Evolutionary conservation across 257 asterid species (phyloP), one percentile per base, ranked within the genome.

Genomic region (Jacaranda copaia): DNA sequence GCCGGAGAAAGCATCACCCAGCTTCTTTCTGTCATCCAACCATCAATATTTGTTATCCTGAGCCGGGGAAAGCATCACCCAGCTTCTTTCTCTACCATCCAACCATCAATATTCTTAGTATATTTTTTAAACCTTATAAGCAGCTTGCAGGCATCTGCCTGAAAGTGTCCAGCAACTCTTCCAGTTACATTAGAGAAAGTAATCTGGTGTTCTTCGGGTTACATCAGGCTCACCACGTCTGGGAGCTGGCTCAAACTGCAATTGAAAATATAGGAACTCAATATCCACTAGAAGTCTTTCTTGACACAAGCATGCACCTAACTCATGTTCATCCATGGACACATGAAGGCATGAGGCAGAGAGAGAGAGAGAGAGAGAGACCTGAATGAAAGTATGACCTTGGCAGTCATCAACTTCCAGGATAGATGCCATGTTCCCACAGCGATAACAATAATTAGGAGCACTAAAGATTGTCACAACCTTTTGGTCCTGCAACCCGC

Each of bases 191-290:
- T 80, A 89, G 43, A 89, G 82, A 76, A 88, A 88, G 85, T 88
- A 88, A 80, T 88, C 93, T 11, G 93, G 93, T 69, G 89, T 87
- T 82, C 93, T 85, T 81, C 93, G 85, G 61, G 91, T 88, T 51
- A 88, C 93, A 81, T 86, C 91, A 56, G 91, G 93, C 61, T 87
- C 93, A 8, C 91, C 93, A 49, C 93, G 78, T 69, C 91, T 87
- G 35, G 93, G 91, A 73, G 91, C 93, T 67, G 93, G 93, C 73
- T 88, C 93, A 82, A 88, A 88, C 93, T 88, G 89, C 84, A 70
- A 60, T 13, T 42, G 9, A 14, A 51, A 79, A 45, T 16, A 4
- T 11, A 35, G 12, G 36, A 13, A 18, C 15, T 55, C 36, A 68
- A 70, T 70, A n/a, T 48, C 4, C 16, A 46, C 42, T 8, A 20